These are phyloP conservation scores for Talaromyces sp. DNA, from an alignment of 2,329 filamentous ascomycete species.

Conservation along the genomic window DNA sequence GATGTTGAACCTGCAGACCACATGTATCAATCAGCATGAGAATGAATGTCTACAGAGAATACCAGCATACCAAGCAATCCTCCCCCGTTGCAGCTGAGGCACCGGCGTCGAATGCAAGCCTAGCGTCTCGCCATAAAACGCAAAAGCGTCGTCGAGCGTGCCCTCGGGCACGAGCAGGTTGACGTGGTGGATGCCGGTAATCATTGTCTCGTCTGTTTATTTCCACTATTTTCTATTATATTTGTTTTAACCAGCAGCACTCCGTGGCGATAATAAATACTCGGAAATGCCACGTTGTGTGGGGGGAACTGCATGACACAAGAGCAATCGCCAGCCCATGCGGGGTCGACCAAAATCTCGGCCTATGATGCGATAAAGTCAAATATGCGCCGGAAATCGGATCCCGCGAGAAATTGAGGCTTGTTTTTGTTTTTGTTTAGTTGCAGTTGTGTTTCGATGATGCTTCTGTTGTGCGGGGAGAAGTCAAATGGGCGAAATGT, in stretches of 20 bases:
- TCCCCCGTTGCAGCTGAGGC: slow-evolving; percentile 48
- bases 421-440: not conserved
- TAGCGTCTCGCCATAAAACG: slow-evolving; percentile 55
- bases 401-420: not conserved
- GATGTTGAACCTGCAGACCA: slow-evolving; percentile 50
- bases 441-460: not conserved
- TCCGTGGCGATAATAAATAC: not conserved
- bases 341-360: not conserved
- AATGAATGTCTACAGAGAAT: not conserved
- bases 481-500: too few species aligned
- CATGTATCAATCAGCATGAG: slow-evolving; percentile 6
- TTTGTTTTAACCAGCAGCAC: too few species aligned
- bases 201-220: slow-evolving; percentile 32
- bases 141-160: slow-evolving; percentile 48
- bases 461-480: too few species aligned
- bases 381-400: not conserved
- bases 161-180: slow-evolving; percentile 55
- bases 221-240: too few species aligned
- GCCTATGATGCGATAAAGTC: not conserved
- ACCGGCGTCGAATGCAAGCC: slow-evolving; percentile 52
- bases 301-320: too few species aligned
- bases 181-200: slow-evolving; percentile 53
- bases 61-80: slow-evolving; percentile 49
- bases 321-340: not conserved
- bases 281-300: not conserved